Evolutionary conservation across 306 rosid species (phyloP), one percentile per base, ranked within the genome.

Genomic region (Cicer bijugum): DNA sequence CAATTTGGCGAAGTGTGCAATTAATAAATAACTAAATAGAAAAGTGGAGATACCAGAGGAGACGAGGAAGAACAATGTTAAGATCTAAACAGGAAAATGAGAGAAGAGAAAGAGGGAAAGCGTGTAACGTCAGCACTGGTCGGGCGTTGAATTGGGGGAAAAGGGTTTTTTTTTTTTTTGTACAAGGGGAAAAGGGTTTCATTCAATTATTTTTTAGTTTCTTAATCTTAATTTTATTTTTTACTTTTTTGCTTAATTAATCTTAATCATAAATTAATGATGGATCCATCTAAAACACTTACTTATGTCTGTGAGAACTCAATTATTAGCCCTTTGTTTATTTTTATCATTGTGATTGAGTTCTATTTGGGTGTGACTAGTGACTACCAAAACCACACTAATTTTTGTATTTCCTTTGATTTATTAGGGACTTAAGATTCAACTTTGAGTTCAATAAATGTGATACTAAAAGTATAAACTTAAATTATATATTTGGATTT

Each of bases 121-220:
- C 55, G 80, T 52, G 12, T 47, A 78, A 78, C 86, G 80, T 83
- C 83, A 78, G 83, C 88, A 84, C 85, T 74, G 67, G 87, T 75
- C 76, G 86, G 82, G 85, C 87, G 86, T 82, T 84, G 83, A 84
- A 65, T 65, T 66, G 80, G 15, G 33, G 40, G 14, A 16, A 68
- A 50, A 23, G 33, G 33, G 19, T 17, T 17, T 17, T 17, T 17
- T 17, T 16, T 16, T 20, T 20, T 20, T 20, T 1, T 20, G 2
- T 20, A 20, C 28, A 20, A 20, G 28, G 28, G 3, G 28, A 20
- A 20, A 20, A 20, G 28, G 28, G 28, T 20, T 20, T 20, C 28
- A 20, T 20, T 20, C 28, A 20, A 1, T 20, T 20, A 20, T 20
- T 20, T 20, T 2, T 20, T 17, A 20, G 28, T 1, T 2, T 20